phyloP scores from a whole-genome alignment of 176 grass and related monocot genomes.

The Eleusine coracana region DNA sequence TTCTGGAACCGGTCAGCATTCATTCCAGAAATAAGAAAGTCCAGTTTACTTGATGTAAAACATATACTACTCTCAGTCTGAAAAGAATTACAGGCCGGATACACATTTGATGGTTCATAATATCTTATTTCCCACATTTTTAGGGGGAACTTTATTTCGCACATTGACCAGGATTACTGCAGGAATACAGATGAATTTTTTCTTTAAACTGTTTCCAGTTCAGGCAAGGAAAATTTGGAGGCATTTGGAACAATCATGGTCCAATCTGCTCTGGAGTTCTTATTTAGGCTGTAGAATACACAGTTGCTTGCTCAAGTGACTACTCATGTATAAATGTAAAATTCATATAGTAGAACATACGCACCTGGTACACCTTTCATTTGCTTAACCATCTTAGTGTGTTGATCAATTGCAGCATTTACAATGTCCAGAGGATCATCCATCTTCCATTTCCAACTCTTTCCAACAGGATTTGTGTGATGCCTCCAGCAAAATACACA shows the following conservation, averaged over 20 bases:
- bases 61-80: neutral
- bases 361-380: constrained; percentile 99
- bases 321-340: constrained; percentile 29
- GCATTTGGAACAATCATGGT: constrained; percentile 24
- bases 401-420: constrained; percentile 77
- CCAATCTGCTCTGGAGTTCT: neutral
- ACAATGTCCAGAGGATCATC: constrained; percentile 91
- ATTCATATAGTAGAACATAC: constrained; percentile 10
- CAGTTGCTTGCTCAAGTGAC: neutral
- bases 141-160: too few relatives aligned
- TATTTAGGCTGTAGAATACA: neutral
- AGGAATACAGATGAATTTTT: neutral
- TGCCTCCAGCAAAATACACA: constrained; percentile 99
- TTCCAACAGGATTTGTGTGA: constrained; percentile 98
- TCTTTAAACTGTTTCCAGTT: constrained; percentile 13
- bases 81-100: neutral
- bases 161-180: neutral
- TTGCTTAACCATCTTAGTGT: constrained; percentile 97
- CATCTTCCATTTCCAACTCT: constrained; percentile 99
- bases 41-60: constrained; percentile 7
- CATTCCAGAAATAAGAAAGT: neutral
- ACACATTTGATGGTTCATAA: neutral
- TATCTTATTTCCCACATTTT: neutral
- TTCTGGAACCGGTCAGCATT: neutral
- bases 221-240: neutral